Evolutionary conservation across 2,329 filamentous ascomycete species (phyloP), one percentile per base, ranked within the genome.

Genomic region (Aureobasidium subglaciale): DNA sequence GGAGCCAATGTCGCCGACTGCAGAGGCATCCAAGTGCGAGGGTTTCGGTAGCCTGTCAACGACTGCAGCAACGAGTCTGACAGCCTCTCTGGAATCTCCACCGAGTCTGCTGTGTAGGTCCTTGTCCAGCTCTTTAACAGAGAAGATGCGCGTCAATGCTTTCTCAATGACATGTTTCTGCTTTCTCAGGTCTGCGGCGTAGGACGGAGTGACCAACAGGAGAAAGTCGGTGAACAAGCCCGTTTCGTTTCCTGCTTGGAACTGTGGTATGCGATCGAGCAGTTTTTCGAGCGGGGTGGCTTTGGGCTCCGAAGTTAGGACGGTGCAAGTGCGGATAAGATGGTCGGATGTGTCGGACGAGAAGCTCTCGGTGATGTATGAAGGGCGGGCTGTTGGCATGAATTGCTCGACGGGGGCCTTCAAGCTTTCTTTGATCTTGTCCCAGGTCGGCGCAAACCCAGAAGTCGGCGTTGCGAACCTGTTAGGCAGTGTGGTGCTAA

Each of bases 41-140:
- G 56, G 56, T n/a, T 11, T 55, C 13, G 59, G 59, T 8, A 60
- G 13, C 18, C 56, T 57, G 40, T 60, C 59, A n/a, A 60, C 59
- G 3, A 60, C 57, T 2, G 59, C 59, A 8, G 58, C 55, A 11
- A 60, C 38, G 15, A 56, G 45, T 24, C 56, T 48, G 16, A 49
- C 49, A 8, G 48, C 48, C 25, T 53, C 49, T 27, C 27, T 24
- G 1, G 32, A 37, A 18, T 25, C 27, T 16, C 22, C 20, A 3
- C 45, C 45, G 3, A 49, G 22, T 15, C 20, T 18, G 9, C 7
- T 29, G 32, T 37, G 22, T 15, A 24, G 24, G 20, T 16, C 6
- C 34, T 22, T 20, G 24, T 41, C 35, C 16, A 53, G 11, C 18
- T 56, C 37, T 53, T 49, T 20, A 4, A 43, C 11, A 18, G 37